phyloP scores from a whole-genome alignment of 164 flowering plant species.

The Berberis thunbergii region DNA sequence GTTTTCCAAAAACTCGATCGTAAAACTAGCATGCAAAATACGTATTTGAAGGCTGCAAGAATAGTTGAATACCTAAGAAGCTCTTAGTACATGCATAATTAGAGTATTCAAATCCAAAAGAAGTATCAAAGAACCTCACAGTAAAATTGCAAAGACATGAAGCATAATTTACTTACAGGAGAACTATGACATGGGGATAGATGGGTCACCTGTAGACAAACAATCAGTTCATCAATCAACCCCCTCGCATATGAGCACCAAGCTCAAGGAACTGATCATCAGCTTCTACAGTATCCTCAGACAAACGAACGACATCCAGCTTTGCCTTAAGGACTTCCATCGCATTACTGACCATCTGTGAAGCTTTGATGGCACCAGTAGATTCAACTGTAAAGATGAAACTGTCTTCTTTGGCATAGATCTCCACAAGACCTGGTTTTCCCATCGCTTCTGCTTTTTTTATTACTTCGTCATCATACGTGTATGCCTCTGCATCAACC shows the following conservation, averaged over 20 bases:
- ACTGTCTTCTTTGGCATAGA: constrained; percentile 77
- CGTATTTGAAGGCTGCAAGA: too few species aligned
- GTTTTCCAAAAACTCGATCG: too few species aligned
- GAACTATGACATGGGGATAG: too few species aligned
- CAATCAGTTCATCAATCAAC: constrained; percentile 18
- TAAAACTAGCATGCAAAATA: too few species aligned
- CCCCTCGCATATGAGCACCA: constrained; percentile 90
- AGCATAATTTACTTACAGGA: too few species aligned
- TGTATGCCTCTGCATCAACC: constrained; percentile 80
- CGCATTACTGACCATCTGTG: constrained; percentile 79
- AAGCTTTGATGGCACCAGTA: constrained; percentile 88
- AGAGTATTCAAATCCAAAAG: too few species aligned
- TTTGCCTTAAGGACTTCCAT: constrained; percentile 83
- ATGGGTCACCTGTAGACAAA: too few species aligned
- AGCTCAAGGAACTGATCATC: constrained; percentile 92
- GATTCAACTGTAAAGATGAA: constrained; percentile 93
- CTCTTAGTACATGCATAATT: too few species aligned
- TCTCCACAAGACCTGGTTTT: constrained; percentile 85
- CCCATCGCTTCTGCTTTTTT: constrained; percentile 96
- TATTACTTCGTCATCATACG: constrained; percentile 90
- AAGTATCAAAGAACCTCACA: too few species aligned
- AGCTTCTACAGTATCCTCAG: constrained; percentile 83
- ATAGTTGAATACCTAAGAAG: too few species aligned
- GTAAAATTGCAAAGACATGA: too few species aligned
- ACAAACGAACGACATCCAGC: constrained; percentile 86